Evolutionary conservation across 257 asterid species (phyloP).

Genomic region (Cynanchum wilfordii): DNA sequence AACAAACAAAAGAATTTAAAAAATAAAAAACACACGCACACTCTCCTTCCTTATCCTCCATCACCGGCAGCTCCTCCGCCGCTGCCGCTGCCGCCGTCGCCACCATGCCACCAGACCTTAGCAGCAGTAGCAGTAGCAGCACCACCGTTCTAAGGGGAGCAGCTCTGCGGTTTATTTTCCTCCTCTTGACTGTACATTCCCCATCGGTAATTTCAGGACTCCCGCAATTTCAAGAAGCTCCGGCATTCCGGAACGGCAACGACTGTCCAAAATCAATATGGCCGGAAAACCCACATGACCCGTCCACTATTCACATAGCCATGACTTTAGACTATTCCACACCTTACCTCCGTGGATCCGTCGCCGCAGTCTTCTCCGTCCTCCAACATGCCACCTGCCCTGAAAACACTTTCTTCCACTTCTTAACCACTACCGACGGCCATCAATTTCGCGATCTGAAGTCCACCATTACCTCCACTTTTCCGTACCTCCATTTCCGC

Average conservation of each 20-base stretch:
- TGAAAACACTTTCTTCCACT: slow-evolving; percentile 73
- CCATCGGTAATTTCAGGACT: slow-evolving; percentile 24
- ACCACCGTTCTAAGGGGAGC: slow-evolving; percentile 18
- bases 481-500: slow-evolving; percentile 69
- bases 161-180: slow-evolving; percentile 12
- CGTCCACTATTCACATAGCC: slow-evolving; percentile 63
- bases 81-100: slow-evolving; percentile 7
- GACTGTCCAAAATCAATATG: slow-evolving; percentile 35
- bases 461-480: slow-evolving; percentile 51
- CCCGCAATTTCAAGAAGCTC: slow-evolving; percentile 71
- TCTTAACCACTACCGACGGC: slow-evolving; percentile 48
- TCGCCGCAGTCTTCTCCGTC: slow-evolving; percentile 85
- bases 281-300: slow-evolving; percentile 27
- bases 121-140: slow-evolving; percentile 26
- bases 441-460: slow-evolving; percentile 50
- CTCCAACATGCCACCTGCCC: slow-evolving; percentile 88
- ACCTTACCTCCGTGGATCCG: slow-evolving; percentile 88
- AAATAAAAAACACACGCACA: not conserved
- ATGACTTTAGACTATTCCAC: slow-evolving; percentile 83
- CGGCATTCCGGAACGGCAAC: slow-evolving; percentile 80
- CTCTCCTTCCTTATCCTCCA: not conserved
- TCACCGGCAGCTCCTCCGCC: not conserved
- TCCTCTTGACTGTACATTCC: slow-evolving; percentile 23
- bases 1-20: not conserved
- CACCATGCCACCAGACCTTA: slow-evolving; percentile 23